These are phyloP conservation scores for Sarocladium kiliense DNA, from an alignment of 2,329 filamentous ascomycete genomes.

Conservation along the genomic window DNA sequence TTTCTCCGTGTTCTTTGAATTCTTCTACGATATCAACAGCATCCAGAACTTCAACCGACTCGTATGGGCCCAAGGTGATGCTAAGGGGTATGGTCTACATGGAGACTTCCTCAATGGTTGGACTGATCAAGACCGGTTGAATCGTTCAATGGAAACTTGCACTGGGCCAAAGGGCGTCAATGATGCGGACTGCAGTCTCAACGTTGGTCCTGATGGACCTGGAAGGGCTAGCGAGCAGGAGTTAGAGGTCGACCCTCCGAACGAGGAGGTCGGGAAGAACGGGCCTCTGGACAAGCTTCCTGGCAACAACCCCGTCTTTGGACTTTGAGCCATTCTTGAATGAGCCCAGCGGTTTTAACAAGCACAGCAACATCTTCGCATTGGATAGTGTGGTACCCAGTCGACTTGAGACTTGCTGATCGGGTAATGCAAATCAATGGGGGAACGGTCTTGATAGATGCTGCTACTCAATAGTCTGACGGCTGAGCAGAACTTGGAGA, in stretches of 20 bases:
- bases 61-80: slow-evolving; percentile 22
- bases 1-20: slow-evolving; percentile 40
- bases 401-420: too few species aligned
- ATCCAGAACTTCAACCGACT: slow-evolving; percentile 21
- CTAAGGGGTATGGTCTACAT: slow-evolving; percentile 22
- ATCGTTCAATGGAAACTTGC: slow-evolving; percentile 21
- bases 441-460: too few species aligned
- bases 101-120: slow-evolving; percentile 25
- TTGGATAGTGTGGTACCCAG: too few species aligned
- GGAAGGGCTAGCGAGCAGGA: slow-evolving; percentile 15
- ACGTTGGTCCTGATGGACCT: slow-evolving; percentile 17
- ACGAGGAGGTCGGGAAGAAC: slow-evolving; percentile 20
- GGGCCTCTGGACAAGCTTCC: slow-evolving; percentile 19
- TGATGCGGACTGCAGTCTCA: slow-evolving; percentile 19
- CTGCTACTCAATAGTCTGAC: too few species aligned
- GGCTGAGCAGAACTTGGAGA: too few species aligned
- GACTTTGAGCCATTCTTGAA: background rate
- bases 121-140: slow-evolving; percentile 21
- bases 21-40: slow-evolving; percentile 35
- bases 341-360: too few species aligned
- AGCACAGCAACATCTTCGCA: too few species aligned
- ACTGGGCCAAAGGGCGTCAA: slow-evolving; percentile 18
- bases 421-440: too few species aligned
- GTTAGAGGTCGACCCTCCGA: slow-evolving; percentile 16
- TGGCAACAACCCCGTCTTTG: slow-evolving; percentile 20